Base-by-base conservation (phyloP, 2,329 filamentous ascomycete species). In the Coniochaeta sp. region DNA sequence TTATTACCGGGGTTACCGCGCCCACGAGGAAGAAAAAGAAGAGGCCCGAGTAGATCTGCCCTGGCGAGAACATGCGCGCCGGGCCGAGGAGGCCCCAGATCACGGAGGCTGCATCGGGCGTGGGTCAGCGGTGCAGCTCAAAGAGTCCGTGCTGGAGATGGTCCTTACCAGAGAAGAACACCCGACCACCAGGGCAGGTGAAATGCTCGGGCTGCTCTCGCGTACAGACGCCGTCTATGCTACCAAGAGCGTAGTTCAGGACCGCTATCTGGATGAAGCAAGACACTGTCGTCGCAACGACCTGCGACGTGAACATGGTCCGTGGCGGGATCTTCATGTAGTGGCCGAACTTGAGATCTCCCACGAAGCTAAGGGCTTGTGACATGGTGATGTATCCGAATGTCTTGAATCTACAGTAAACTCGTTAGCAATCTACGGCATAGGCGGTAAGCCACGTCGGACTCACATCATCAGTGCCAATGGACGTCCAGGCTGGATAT, bases 291-390 rank as follows among this genome's bases (percentile, higher is more conserved):
- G 86, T 88, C 8, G 87, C 86, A 1, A 87, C 80, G 4, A 89
- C 80, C 69, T 89, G 87, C 4, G 80, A 79, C 72, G 82, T 78
- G 72, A 89, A 89, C 75, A 88, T 87, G 17, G 83, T 86, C 19
- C 84, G 78, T 16, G 85, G 86, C 0, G 87, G 86, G 10, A 85
- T 84, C 71, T 86, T 86, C 86, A 90, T 89, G 75, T 90, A 90
- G 68, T 90, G 88, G 5, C 84, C 87, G 52, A 89, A 84, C 68
- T 89, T 89, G 63, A 89, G 77, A 67, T 89, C 87, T 8, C 82
- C 77, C 12, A 85, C 78, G 67, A 89, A 89, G 65, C 78, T 81
- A 40, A 89, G 77, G 0, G 85, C 83, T 71, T 89, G 86, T 1
- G 81, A 83, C 82, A 85, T 85, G 58, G 82, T 85, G 62, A 86